phyloP scores from a whole-genome alignment of 2,329 filamentous ascomycete species.

The Aaosphaeria pasadenensis region DNA sequence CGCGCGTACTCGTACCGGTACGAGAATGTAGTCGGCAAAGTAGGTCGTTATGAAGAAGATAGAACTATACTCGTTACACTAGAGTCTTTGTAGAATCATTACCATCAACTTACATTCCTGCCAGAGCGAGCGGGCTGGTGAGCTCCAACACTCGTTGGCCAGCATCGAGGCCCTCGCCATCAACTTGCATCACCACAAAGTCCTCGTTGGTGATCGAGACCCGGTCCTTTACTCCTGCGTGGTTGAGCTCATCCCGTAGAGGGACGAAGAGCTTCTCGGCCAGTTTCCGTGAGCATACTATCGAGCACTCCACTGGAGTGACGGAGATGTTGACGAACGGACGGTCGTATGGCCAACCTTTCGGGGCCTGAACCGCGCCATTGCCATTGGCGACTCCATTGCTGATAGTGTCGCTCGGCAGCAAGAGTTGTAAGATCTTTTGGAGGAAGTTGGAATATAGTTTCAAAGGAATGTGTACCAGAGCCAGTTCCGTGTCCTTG shows the following conservation, averaged over 20 bases:
- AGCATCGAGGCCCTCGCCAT: conserved; percentile 85
- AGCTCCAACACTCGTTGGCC: conserved; percentile 88
- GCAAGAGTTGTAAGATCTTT: conserved; percentile 79
- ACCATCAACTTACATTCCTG: conserved; percentile 64
- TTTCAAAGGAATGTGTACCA: conserved; percentile 85
- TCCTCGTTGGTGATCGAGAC: conserved; percentile 78
- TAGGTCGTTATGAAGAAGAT: conserved; percentile 99
- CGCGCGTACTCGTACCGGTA: conserved; percentile 70
- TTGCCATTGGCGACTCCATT: conserved; percentile 18
- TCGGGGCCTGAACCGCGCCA: conserved; percentile 32
- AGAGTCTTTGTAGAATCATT: too few species aligned
- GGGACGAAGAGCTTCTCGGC: conserved; percentile 74
- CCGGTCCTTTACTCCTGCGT: conserved; percentile 38
- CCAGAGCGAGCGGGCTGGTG: conserved; percentile 84
- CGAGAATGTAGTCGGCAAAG: conserved; percentile 94
- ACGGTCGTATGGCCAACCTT: conserved; percentile 55
- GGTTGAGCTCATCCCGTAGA: conserved; percentile 58
- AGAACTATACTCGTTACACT: conserved; percentile 48
- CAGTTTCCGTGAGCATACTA: conserved; percentile 79
- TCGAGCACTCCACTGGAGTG: conserved; percentile 86
- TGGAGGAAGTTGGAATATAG: conserved; percentile 78
- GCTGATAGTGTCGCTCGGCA: conserved; percentile 55
- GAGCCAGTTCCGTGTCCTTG: conserved; percentile 80
- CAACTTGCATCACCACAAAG: conserved; percentile 86
- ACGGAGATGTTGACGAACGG: conserved; percentile 91